Evolutionary conservation across 352 stramenopile species (phyloP).

Genomic region (Phytophthora vignae): DNA sequence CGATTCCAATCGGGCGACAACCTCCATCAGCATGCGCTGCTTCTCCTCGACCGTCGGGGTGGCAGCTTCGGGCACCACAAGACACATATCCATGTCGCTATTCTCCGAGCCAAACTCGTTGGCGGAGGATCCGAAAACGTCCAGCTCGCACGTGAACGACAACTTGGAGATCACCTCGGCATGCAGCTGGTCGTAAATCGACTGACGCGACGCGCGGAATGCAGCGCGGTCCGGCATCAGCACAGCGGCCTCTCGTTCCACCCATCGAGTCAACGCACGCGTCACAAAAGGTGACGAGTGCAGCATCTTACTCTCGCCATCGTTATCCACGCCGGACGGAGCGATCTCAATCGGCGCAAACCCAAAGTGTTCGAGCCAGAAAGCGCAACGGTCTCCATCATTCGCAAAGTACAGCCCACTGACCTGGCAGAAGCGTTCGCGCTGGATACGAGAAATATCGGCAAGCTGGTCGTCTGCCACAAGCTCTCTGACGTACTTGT

Average conservation of each 20-base stretch:
- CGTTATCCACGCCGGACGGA: slow-evolving; percentile 7
- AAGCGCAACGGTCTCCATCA: slow-evolving; percentile 48
- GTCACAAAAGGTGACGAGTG: slow-evolving; percentile 57
- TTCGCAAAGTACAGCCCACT: slow-evolving; percentile 76
- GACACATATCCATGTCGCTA: slow-evolving; percentile 96
- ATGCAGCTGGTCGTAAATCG: slow-evolving; percentile 75
- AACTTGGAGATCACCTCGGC: slow-evolving; percentile 67
- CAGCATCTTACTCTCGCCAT: slow-evolving; percentile 37
- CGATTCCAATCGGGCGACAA: slow-evolving; percentile 61
- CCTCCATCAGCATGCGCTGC: slow-evolving; percentile 68
- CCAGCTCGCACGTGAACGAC: slow-evolving; percentile 63
- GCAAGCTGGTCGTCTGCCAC: slow-evolving; percentile 61
- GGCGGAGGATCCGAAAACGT: slow-evolving; percentile 96
- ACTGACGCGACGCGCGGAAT: slow-evolving; percentile 70
- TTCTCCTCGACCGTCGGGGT: slow-evolving; percentile 63
- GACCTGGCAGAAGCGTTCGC: slow-evolving; percentile 76
- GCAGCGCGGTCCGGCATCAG: slow-evolving; percentile 70
- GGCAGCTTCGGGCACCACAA: slow-evolving; percentile 57
- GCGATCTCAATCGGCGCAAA: slow-evolving; percentile 55
- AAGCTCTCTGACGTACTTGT: slow-evolving; percentile 72
- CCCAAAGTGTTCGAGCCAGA: slow-evolving; percentile 74
- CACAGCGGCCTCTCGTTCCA: slow-evolving; percentile 51
- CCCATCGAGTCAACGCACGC: slow-evolving; percentile 53
- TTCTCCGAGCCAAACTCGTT: slow-evolving; percentile 96
- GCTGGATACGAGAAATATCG: slow-evolving; percentile 68